A percentile compares a stretch with the other conserved stretches of the same genome.
These are phyloP conservation scores for Hygrophorus pudorinus DNA, from an alignment of 768 basidiomycete genomes.

Conservation along the genomic window DNA sequence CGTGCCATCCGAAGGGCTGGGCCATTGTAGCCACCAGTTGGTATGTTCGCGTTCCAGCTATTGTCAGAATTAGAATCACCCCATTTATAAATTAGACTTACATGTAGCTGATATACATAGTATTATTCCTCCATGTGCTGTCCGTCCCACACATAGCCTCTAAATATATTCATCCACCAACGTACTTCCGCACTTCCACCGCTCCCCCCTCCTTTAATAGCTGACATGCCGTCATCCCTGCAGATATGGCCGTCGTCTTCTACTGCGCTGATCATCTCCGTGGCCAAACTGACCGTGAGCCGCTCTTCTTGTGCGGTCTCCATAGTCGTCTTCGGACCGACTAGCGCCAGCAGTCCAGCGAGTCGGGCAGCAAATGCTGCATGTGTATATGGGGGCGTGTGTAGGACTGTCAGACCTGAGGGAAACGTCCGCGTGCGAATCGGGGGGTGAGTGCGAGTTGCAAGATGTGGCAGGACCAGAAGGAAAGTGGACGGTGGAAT, in stretches of 20 bases:
- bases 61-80: too few species aligned
- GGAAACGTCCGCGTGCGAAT: slow-evolving; percentile 59
- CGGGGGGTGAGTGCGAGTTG: slow-evolving; percentile 52
- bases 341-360: slow-evolving; percentile 38
- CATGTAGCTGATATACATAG: slow-evolving; percentile 7
- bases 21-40: not conserved
- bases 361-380: slow-evolving; percentile 63
- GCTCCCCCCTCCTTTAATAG: slow-evolving; percentile 30
- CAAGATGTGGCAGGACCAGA: slow-evolving; percentile 61
- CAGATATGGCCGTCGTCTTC: slow-evolving; percentile 65
- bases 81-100: too few species aligned
- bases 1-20: too few species aligned
- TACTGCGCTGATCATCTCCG: slow-evolving; percentile 69
- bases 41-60: too few species aligned
- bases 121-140: slow-evolving; percentile 19
- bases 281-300: slow-evolving; percentile 61
- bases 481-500: slow-evolving; percentile 83
- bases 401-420: slow-evolving; percentile 72
- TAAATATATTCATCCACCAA: slow-evolving; percentile 66
- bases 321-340: slow-evolving; percentile 47
- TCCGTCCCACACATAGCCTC: slow-evolving; percentile 69
- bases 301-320: slow-evolving; percentile 66
- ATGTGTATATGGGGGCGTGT: slow-evolving; percentile 69
- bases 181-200: slow-evolving; percentile 49
- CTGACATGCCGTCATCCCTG: slow-evolving; percentile 53